Percentiles rank a stretch among this genome's conserved stretches.
Conservation (phyloP, 495 filamentous ascomycete genomes). For the Niebla homalea region DNA sequence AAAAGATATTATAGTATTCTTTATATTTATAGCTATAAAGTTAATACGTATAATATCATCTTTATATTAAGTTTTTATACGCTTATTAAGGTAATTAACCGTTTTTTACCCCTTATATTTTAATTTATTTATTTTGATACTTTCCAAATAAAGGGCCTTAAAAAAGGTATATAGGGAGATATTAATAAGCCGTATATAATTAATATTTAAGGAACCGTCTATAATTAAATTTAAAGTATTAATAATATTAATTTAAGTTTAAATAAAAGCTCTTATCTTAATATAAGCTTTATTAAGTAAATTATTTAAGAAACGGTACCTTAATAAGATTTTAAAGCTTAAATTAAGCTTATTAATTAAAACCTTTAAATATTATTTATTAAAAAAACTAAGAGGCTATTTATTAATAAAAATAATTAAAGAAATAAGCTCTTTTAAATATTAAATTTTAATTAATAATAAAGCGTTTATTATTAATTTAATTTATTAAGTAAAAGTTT, state of each 20-base stretch:
- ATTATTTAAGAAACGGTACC: not conserved
- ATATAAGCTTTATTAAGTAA: not conserved
- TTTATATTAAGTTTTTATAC: not conserved
- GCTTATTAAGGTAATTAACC: not conserved
- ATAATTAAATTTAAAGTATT: not conserved
- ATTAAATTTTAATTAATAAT: not conserved
- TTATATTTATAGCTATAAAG: not conserved
- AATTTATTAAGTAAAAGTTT: not conserved
- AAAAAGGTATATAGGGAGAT: not conserved
- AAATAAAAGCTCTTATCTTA: not conserved
- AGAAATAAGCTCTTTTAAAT: not conserved
- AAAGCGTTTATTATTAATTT: not conserved
- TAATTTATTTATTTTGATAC: too few relatives aligned
- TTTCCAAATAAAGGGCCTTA: too few relatives aligned
- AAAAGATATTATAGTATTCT: not conserved
- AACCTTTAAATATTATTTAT: too few relatives aligned
- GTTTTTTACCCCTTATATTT: too few relatives aligned
- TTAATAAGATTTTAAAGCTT: too few relatives aligned
- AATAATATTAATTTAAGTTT: not conserved
- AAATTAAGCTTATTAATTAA: too few relatives aligned
- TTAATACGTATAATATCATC: not conserved
- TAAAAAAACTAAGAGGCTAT: not conserved
- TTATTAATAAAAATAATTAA: not conserved
- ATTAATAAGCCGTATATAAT: not conserved
- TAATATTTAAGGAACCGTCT: not conserved